Base-by-base conservation (phyloP, 352 stramenopile species). In the Globisporangium canariense region DNA sequence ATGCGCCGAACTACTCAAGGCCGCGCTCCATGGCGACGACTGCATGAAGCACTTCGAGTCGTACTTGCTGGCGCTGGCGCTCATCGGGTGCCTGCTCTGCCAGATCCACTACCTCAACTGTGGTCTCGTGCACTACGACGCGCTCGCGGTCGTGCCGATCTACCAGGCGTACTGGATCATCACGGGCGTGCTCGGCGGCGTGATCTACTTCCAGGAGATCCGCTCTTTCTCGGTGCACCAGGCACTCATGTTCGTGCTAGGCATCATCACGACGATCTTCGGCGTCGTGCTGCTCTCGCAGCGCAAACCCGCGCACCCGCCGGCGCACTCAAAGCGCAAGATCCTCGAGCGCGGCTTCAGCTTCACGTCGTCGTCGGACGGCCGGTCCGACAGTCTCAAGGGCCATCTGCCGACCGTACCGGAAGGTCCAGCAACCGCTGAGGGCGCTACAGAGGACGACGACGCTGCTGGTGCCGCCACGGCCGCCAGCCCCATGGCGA, bases 171-270 rank as follows among this genome's bases (percentile, higher is more conserved):
- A 96, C 63, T 97, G 88, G 79, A 96, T 97, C 64, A 88, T 96
- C 60, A 94, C 77, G 20, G 86, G 87, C 10, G 86, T 97, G 34
- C 73, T 97, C 0, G 91, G 92, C 11, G 92, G 91, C 1, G 79
- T 90, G 32, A 86, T 97, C 32, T 98, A 97, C 73, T 98, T 97
- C 68, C 79, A 97, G 57, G 92, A 98, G 66, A 92, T 92, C 58
- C 81, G 81, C 34, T 75, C 76, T 4, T 91, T 96, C 59, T 88
- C 83, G 4, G 70, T 83, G 22, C 58, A 87, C 22, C 86, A 96
- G 51, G 81, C 81, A 9, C 71, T 75, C 46, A 91, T 93, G 78
- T 96, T 96, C 64, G 79, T 93, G n/a, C 34, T 95, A 1, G 88
- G 88, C 40, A 94, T 92, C 54, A 65, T 74, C 14, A 79, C 84